Evolutionary conservation across 2,329 filamentous ascomycete genomes (phyloP), one percentile per base, ranked within the genome.

Genomic region (Meredithiella fracta): DNA sequence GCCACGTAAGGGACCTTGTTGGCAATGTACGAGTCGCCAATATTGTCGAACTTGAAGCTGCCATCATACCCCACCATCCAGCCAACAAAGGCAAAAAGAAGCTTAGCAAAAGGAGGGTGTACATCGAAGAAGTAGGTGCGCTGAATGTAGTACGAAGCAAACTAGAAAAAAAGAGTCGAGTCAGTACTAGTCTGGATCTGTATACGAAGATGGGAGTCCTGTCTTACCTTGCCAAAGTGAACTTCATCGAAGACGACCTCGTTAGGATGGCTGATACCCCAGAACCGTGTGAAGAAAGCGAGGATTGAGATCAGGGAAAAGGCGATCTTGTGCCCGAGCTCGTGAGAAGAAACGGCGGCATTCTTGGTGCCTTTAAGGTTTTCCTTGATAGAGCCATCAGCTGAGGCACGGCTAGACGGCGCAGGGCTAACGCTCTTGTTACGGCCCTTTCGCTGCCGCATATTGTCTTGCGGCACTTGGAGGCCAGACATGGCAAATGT

Each of bases 81-180:
- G 67, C 92, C 92, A 72, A 95, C 89, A 61, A 96, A 80, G 62
- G 90, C 92, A 67, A 97, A 97, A 53, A 98, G 82, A 59, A 98
- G 88, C 76, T 98, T 98, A 70, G 87, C 92, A 64, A 98, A 94
- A 15, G 92, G 92, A 62, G 92, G 92, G 69, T 98, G 92, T 56
- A 98, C 92, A 73, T 98, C 92, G 81, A 98, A 98, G 77, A 98
- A 98, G 75, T 97, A 98, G 60, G 89, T 96, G 64, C 89, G 85
- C 72, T 96, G 84, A 63, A 98, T 83, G 69, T 98, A 98, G 67
- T 81, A 84, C 8, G 81, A 85, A 56, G 81, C 81, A 65, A 85
- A 85, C 81, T 85, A 63, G n/a, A 47, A 25, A 50, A 8, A 58
- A 40, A 42, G 34, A 15, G 11, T 49, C 31, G 53, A 49, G 11